Evolutionary conservation across 495 filamentous ascomycete genomes (phyloP).

Genomic region (Aspergillus heteromorphus): DNA sequence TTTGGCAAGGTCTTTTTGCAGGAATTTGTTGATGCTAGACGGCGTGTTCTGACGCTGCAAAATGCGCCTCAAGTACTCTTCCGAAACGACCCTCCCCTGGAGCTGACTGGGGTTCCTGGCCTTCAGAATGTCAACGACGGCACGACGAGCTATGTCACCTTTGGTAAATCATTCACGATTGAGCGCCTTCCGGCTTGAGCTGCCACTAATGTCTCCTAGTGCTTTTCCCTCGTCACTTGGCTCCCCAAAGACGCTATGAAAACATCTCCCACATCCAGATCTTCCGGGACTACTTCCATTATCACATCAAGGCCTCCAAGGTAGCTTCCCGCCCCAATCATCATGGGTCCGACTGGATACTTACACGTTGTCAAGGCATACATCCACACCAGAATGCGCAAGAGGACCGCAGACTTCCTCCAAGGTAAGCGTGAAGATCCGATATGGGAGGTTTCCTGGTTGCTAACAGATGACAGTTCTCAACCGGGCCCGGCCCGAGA

Average conservation of each 20-base stretch:
- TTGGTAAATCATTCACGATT: constrained; percentile 54
- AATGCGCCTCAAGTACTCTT: constrained; percentile 99
- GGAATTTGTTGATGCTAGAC: constrained; percentile 94
- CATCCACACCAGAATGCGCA: constrained; percentile 96
- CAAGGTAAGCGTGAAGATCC: constrained; percentile 57
- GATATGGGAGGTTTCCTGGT: neutral
- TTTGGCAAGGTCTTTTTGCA: constrained; percentile 94
- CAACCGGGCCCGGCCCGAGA: constrained; percentile 85
- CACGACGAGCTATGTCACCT: constrained; percentile 95
- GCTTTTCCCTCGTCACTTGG: constrained; percentile 91
- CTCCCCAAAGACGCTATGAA: constrained; percentile 80
- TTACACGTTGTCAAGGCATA: constrained; percentile 59
- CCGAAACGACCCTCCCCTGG: constrained; percentile 88
- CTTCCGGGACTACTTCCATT: constrained; percentile 99
- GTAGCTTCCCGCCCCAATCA: constrained; percentile 28
- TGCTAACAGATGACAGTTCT: constrained; percentile 56
- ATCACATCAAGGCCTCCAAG: constrained; percentile 99
- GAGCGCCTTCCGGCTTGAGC: neutral
- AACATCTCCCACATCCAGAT: constrained; percentile 99
- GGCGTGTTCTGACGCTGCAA: constrained; percentile 76
- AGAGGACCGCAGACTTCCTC: constrained; percentile 94
- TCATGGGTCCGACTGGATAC: constrained; percentile 2
- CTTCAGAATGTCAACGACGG: constrained; percentile 64
- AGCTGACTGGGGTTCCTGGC: constrained; percentile 80
- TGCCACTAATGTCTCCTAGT: constrained; percentile 48